Percentiles rank a stretch among this genome's conserved stretches.
Conservation (phyloP, 176 grass and related monocot genomes). For the Zoysia pacifica region DNA sequence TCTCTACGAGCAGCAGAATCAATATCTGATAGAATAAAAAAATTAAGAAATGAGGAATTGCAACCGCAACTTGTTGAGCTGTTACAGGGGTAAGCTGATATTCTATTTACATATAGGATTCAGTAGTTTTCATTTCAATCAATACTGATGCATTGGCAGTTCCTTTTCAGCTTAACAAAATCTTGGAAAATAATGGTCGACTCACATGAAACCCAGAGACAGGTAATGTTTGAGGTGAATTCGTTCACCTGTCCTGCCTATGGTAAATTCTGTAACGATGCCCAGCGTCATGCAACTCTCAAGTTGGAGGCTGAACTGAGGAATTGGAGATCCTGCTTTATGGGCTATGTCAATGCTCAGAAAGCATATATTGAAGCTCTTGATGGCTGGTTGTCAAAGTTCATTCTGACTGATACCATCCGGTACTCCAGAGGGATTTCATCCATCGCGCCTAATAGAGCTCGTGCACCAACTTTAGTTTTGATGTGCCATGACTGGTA, state of each 20-base stretch:
- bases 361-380: constrained; percentile 81
- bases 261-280: constrained; percentile 88
- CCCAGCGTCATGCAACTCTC: constrained; percentile 79
- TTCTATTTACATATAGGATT: constrained; percentile 7
- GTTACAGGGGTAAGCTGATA: constrained; percentile 72
- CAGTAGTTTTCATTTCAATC: background rate
- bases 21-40: constrained; percentile 85
- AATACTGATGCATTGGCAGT: constrained; percentile 18
- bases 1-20: constrained; percentile 83
- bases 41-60: constrained; percentile 84
- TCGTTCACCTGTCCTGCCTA: constrained; percentile 91
- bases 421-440: constrained; percentile 66
- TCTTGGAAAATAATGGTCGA: constrained; percentile 93
- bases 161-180: constrained; percentile 57
- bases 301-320: constrained; percentile 81
- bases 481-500: constrained; percentile 76
- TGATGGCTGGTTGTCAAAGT: constrained; percentile 92
- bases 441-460: constrained; percentile 38
- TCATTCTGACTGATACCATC: constrained; percentile 67
- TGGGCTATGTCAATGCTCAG: constrained; percentile 64
- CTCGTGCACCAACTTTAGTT: constrained; percentile 55
- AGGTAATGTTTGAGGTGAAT: constrained; percentile 96
- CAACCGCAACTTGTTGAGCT: constrained; percentile 88
- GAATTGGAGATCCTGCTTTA: constrained; percentile 89
- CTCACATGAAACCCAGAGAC: constrained; percentile 88